These are phyloP conservation scores for Nematodospora anomalae DNA, from an alignment of 1,139 yeast genomes.

Conservation along the genomic window DNA sequence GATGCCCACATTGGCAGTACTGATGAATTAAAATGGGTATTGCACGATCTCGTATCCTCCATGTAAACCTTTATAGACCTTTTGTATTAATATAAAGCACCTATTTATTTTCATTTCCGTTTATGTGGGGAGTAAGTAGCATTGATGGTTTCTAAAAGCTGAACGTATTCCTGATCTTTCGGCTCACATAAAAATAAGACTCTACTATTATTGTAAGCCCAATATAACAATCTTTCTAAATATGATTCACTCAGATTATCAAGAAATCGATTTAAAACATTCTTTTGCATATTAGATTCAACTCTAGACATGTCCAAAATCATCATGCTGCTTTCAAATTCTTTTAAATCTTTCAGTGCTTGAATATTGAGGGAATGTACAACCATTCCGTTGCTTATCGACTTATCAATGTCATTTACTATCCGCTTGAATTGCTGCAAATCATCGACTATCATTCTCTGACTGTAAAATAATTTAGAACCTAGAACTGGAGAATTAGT, in stretches of 20 bases:
- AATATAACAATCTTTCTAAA: constrained; percentile 5
- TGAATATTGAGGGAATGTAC: neutral
- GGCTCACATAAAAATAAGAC: constrained; percentile 8
- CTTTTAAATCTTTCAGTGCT: neutral
- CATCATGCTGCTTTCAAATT: constrained; percentile 1
- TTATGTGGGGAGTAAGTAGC: constrained; percentile 23
- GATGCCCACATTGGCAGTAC: constrained; percentile 55
- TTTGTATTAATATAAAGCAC: neutral
- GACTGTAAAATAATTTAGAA: constrained; percentile 14
- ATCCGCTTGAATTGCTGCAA: neutral
- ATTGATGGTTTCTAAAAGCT: constrained; percentile 18
- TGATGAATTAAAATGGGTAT: constrained; percentile 70
- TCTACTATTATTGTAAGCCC: constrained; percentile 5
- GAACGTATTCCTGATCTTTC: constrained; percentile 12
- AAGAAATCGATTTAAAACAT: constrained; percentile 4
- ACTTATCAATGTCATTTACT: neutral
- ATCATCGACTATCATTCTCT: constrained; percentile 22
- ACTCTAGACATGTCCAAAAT: constrained; percentile 11
- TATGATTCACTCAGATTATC: neutral
- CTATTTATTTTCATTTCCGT: constrained; percentile 8
- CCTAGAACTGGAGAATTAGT: constrained; percentile 10
- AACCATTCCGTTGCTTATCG: neutral
- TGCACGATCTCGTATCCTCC: constrained; percentile 54
- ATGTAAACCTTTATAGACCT: constrained; percentile 22
- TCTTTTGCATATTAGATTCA: neutral